phyloP scores from a whole-genome alignment of 2,329 filamentous ascomycete species.

The Fusarium multiceps region DNA sequence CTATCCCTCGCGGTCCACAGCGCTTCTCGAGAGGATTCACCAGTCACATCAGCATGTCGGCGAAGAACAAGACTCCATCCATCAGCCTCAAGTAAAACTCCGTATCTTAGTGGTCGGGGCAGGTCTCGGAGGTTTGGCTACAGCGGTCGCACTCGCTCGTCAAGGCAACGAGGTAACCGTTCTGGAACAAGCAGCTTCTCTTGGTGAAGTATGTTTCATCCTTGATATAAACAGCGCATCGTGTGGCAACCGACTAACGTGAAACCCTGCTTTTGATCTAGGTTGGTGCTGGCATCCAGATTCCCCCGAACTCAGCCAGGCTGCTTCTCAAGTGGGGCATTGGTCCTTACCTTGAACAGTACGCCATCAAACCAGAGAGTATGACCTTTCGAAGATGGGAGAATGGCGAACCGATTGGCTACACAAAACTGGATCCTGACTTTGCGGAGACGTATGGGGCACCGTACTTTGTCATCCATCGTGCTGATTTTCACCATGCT shows the following conservation, averaged over 20 bases:
- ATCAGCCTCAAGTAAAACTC: not conserved
- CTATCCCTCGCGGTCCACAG: not conserved
- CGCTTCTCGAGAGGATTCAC: not conserved
- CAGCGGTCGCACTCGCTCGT: not conserved
- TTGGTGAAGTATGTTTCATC: not conserved
- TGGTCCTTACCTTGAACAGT: not conserved
- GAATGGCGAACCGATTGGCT: not conserved
- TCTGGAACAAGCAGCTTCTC: not conserved
- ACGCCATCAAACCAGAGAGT: conserved; percentile 1
- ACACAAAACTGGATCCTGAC: not conserved
- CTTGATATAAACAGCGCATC: fast-evolving
- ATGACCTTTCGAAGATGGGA: conserved; percentile 14
- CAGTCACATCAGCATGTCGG: fast-evolving
- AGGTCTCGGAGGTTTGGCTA: conserved; percentile 1
- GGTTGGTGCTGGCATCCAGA: conserved; percentile 15
- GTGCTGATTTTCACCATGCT: conserved; percentile 5
- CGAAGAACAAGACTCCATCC: not conserved
- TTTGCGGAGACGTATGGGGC: conserved; percentile 1
- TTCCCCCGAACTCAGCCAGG: not conserved
- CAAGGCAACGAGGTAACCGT: not conserved
- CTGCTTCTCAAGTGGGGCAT: conserved; percentile 1
- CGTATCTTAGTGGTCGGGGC: not conserved
- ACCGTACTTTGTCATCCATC: not conserved
- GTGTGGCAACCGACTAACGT: not conserved
- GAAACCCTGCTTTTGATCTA: not conserved